Evolutionary conservation across 305 asterid genomes (phyloP).

Genomic region (Vinca major): DNA sequence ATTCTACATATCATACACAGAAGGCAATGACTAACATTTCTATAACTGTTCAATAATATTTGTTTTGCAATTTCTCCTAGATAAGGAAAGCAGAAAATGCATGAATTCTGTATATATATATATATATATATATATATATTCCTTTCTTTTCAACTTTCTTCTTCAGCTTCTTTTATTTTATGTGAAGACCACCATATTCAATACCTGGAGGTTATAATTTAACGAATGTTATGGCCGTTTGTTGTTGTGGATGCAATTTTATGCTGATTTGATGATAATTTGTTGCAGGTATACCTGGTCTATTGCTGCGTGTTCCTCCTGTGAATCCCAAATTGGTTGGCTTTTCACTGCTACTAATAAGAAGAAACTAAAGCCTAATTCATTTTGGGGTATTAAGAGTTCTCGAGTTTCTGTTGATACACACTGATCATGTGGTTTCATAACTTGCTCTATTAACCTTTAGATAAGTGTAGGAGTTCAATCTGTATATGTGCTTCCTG

Average conservation of each 20-base stretch:
- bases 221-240: not conserved
- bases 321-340: conserved; percentile 86
- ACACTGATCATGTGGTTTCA: conserved; percentile 10
- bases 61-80: too few species aligned
- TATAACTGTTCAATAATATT: too few species aligned
- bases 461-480: too few species aligned
- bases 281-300: conserved; percentile 86
- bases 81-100: too few species aligned
- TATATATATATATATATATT: too few species aligned
- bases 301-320: conserved; percentile 58
- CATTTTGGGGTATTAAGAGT: conserved; percentile 86
- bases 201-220: not conserved
- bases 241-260: conserved; percentile 1
- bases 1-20: too few species aligned
- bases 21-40: too few species aligned
- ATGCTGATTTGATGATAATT: conserved; percentile 8
- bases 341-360: conserved; percentile 55
- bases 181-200: not conserved
- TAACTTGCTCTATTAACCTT: too few species aligned
- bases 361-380: conserved; percentile 52
- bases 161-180: not conserved
- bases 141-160: not conserved
- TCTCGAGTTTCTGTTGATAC: conserved; percentile 60
- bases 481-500: conserved; percentile 3
- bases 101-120: too few species aligned